Base-by-base conservation (phyloP, 345 rosid species). In the Eucalyptus decipiens region DNA sequence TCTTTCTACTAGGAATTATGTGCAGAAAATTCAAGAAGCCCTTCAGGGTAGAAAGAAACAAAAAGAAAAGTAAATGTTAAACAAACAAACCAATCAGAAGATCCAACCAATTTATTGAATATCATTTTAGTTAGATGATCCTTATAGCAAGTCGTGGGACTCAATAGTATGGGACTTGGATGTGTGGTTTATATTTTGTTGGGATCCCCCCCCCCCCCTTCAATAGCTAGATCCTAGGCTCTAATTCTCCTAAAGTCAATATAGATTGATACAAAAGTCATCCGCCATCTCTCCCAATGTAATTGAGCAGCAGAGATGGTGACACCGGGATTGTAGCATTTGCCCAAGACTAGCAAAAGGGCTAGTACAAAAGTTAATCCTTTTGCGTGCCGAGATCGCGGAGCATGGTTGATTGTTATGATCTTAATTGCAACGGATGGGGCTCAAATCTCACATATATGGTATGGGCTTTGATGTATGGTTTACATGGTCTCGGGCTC, bases 1-100 rank as follows among this genome's bases (percentile, higher is more conserved):
- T 92, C 90, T 92, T 93, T 83, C 72, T 93, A 15, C 72, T 93
- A 15, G 92, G 92, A 90, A 85, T 6, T 58, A 90, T 8, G 72
- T 47, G 91, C 2, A 90, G 34, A 51, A 26, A 40, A 85, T 50
- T 89, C 88, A 92, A 90, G 18, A 92, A 72, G n/a, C 86, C 91
- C 91, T 90, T 58, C 32, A 14, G 34, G 34, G 23, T 67, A 67
- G 32, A 26, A 28, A 47, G 12, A 48, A 32, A 30, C 21, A 30
- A 19, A 30, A 62, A 62, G 40, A 24, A 86, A 9, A 86, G 5
- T 6, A 5, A 26, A 42, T 16, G 48, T 62, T 40, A 45, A 62
- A 42, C 6, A 9, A 37, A 30, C 30, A 32, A 58, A 87, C 72
- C 3, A 21, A 28, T 19, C 14, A 60, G 60, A n/a, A 54, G 28